Evolutionary conservation across 2,329 filamentous ascomycete species (phyloP).

Genomic region (Bipolaris bicolor): DNA sequence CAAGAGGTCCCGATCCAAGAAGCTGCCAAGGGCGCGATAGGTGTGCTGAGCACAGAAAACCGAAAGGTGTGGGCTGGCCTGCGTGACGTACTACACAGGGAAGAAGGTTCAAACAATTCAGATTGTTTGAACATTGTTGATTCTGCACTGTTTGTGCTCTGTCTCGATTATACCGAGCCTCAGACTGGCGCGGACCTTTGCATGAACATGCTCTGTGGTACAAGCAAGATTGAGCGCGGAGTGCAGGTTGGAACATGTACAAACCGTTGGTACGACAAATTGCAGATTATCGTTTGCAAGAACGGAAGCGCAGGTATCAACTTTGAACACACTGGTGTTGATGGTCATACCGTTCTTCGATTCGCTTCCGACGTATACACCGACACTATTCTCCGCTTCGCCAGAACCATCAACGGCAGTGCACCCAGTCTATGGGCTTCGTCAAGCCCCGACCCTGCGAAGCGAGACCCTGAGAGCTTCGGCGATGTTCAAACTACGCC

Average conservation of each 20-base stretch:
- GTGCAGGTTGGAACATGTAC: conserved; percentile 98
- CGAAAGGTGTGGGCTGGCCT: conserved; percentile 94
- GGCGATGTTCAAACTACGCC: conserved; percentile 92
- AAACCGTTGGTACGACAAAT: conserved; percentile 98
- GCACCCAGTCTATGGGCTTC: conserved; percentile 92
- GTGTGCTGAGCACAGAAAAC: conserved; percentile 94
- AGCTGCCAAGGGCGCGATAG: conserved; percentile 91
- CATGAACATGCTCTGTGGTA: conserved; percentile 98
- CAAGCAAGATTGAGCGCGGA: conserved; percentile 86
- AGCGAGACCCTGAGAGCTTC: conserved; percentile 88
- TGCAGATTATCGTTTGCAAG: conserved; percentile 98
- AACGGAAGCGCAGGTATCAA: conserved; percentile 99
- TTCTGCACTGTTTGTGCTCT: conserved; percentile 89
- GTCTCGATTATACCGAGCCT: conserved; percentile 90
- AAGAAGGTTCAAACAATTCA: conserved; percentile 89
- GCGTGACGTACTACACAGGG: conserved; percentile 83
- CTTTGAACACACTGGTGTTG: conserved; percentile 97
- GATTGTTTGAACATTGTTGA: conserved; percentile 96
- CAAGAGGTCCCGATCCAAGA: conserved; percentile 88
- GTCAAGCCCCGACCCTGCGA: conserved; percentile 87
- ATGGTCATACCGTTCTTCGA: conserved; percentile 93
- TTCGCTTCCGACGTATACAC: conserved; percentile 98
- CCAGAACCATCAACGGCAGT: conserved; percentile 91
- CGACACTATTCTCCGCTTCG: conserved; percentile 95
- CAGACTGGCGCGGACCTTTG: conserved; percentile 81